phyloP scores from a whole-genome alignment of 495 filamentous ascomycete species.

The Talaromyces ruber region DNA sequence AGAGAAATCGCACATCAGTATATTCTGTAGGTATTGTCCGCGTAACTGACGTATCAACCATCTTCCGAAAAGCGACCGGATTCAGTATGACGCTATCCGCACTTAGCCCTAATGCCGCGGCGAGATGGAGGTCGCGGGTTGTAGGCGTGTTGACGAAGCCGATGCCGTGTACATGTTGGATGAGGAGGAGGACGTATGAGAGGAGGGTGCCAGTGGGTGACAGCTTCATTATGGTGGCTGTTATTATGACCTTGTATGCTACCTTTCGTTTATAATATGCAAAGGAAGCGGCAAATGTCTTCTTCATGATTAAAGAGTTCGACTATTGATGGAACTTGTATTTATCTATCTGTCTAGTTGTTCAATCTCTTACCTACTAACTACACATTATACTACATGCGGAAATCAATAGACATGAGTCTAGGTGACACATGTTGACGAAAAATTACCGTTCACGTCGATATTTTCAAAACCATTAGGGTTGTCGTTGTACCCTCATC shows the following conservation, averaged over 20 bases:
- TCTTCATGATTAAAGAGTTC: background rate
- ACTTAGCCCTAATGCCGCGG: slow-evolving; percentile 16
- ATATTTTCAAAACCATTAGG: background rate
- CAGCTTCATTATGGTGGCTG: background rate
- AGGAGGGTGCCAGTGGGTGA: background rate
- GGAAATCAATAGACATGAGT: background rate
- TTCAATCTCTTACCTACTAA: background rate
- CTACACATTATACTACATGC: background rate
- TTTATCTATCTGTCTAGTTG: background rate
- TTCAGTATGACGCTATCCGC: slow-evolving; percentile 13
- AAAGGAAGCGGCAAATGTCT: background rate
- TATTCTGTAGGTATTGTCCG: slow-evolving; percentile 12
- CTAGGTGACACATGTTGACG: background rate
- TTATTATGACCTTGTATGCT: background rate
- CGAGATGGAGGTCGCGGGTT: slow-evolving; percentile 16
- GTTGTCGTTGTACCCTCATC: background rate
- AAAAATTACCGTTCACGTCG: slow-evolving; percentile 1
- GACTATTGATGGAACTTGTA: background rate
- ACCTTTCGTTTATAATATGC: background rate
- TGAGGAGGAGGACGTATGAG: background rate
- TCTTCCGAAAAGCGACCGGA: slow-evolving; percentile 3
- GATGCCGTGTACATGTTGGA: slow-evolving; percentile 1
- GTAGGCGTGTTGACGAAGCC: slow-evolving; percentile 5
- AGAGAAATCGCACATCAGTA: slow-evolving; percentile 14
- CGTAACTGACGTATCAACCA: slow-evolving; percentile 5